These are phyloP conservation scores for Dothidotthia symphoricarpi DNA, from an alignment of 2,329 filamentous ascomycete genomes.

Conservation along the genomic window DNA sequence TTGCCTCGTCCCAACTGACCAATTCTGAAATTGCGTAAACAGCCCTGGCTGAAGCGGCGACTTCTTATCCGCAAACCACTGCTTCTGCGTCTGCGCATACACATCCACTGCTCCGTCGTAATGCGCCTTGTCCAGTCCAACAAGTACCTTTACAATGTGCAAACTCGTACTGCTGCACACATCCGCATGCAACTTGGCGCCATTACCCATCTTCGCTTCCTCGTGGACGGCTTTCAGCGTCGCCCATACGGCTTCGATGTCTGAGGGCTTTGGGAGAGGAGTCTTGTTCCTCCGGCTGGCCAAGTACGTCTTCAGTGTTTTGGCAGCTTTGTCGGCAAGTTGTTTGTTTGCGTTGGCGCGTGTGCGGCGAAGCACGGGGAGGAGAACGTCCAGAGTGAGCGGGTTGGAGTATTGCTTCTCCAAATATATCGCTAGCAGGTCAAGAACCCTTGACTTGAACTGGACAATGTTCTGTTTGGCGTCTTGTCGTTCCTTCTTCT, in stretches of 20 bases:
- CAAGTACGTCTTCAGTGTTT: constrained; percentile 70
- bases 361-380: constrained; percentile 74
- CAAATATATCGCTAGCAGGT: constrained; percentile 81
- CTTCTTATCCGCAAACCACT: constrained; percentile 46
- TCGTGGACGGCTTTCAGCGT: constrained; percentile 67
- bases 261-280: constrained; percentile 46
- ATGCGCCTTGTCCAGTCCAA: constrained; percentile 47
- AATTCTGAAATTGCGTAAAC: constrained; percentile 51
- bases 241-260: constrained; percentile 50
- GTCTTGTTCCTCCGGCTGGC: constrained; percentile 58
- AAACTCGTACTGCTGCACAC: constrained; percentile 73
- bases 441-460: constrained; percentile 92
- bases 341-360: constrained; percentile 75
- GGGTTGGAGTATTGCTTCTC: constrained; percentile 71
- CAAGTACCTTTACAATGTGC: constrained; percentile 63
- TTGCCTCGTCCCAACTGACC: constrained; percentile 35
- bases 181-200: constrained; percentile 68
- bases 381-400: constrained; percentile 66
- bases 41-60: constrained; percentile 44
- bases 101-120: constrained; percentile 42
- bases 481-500: constrained; percentile 82
- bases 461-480: constrained; percentile 86
- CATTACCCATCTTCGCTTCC: constrained; percentile 62
- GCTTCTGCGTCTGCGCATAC: constrained; percentile 46
- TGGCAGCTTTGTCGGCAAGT: constrained; percentile 69